Base-by-base conservation (phyloP, 2,329 filamentous ascomycete species). In the Colletotrichum sp. region DNA sequence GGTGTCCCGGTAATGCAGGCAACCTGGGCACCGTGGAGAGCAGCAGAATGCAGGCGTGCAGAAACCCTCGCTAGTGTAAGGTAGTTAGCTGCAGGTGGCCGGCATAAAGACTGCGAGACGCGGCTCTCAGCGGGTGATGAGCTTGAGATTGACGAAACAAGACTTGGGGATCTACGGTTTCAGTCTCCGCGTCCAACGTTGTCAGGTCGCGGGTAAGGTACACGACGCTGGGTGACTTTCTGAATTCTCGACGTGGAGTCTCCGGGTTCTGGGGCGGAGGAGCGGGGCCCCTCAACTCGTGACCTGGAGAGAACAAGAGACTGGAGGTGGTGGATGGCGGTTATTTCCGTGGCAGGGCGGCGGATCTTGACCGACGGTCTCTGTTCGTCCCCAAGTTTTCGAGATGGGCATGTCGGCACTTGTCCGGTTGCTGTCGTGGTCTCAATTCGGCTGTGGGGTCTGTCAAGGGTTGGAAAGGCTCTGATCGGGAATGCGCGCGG, bases 71-170 rank as follows among this genome's bases (percentile, higher is more conserved):
- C 69, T 39, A 15, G 59, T 32, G 28, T 32, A 36, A 18, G 28
- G 15, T 30, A 15, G 26, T 16, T 62, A 62, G 28, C 59, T 64
- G 32, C 62, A 39, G 62, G 21, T 39, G 34, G 32, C 62, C 62
- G 34, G 62, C 62, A 64, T 64, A 64, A 44, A 64, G 64, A 55
- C 55, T 72, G 64, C 71, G 71, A 72, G 63, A 72, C 71, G 71
- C 64, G 71, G 71, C 66, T 72, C 71, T 52, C 26, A 68, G 55
- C 15, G 21, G 59, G 64, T 44, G 52, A 59, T 36, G 24, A 44
- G 24, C 13, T 21, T 32, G 66, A 60, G 66, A 60, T 44, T 60
- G 32, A 59, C 66, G 52, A 60, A 44, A 44, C 65, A 21, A 57
- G 30, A 68, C 65, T 60, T 26, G 30, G 28, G 30, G 66, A 69